These are phyloP conservation scores for Termitomyces sp. DNA, from an alignment of 768 basidiomycete genomes.

Conservation along the genomic window DNA sequence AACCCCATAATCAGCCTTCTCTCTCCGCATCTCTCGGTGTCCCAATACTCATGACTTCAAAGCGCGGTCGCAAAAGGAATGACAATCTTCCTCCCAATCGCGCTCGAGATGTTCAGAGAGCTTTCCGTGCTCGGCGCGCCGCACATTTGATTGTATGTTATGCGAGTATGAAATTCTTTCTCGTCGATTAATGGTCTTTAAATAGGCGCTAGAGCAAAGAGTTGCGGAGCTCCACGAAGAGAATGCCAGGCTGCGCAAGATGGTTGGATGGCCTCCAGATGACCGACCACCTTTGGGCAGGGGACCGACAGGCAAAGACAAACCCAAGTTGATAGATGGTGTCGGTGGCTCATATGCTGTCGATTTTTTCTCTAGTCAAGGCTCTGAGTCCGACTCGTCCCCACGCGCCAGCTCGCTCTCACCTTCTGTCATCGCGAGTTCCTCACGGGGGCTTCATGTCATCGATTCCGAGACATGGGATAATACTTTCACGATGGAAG, in stretches of 20 bases:
- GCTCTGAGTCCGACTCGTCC: slow-evolving; percentile 41
- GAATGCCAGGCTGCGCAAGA: slow-evolving; percentile 66
- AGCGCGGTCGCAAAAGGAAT: slow-evolving; percentile 81
- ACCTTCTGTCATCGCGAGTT: slow-evolving; percentile 47
- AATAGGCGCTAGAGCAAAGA: slow-evolving; percentile 74
- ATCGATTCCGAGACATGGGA: slow-evolving; percentile 51
- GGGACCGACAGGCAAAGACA: slow-evolving; percentile 86
- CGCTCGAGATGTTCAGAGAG: slow-evolving; percentile 84
- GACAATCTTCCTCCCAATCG: slow-evolving; percentile 76
- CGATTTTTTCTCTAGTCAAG: slow-evolving; percentile 32
- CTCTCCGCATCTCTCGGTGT: slow-evolving; percentile 21
- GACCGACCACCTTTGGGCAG: slow-evolving; percentile 69
- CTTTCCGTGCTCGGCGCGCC: slow-evolving; percentile 83
- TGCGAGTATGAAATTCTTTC: slow-evolving; percentile 33
- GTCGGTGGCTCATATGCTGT: slow-evolving; percentile 17
- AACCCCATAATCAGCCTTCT: slow-evolving; percentile 18
- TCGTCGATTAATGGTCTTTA: slow-evolving; percentile 24
- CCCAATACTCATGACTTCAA: slow-evolving; percentile 63
- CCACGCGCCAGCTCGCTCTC: slow-evolving; percentile 58
- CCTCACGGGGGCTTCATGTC: slow-evolving; percentile 41
- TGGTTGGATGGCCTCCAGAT: slow-evolving; percentile 69
- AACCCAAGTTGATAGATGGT: slow-evolving; percentile 47
- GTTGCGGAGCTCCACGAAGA: slow-evolving; percentile 83
- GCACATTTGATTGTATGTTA: slow-evolving; percentile 71
- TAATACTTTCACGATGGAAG: slow-evolving; percentile 47